phyloP scores from a whole-genome alignment of 805 yeast genomes.

The Barnettozyma siamensis region DNA sequence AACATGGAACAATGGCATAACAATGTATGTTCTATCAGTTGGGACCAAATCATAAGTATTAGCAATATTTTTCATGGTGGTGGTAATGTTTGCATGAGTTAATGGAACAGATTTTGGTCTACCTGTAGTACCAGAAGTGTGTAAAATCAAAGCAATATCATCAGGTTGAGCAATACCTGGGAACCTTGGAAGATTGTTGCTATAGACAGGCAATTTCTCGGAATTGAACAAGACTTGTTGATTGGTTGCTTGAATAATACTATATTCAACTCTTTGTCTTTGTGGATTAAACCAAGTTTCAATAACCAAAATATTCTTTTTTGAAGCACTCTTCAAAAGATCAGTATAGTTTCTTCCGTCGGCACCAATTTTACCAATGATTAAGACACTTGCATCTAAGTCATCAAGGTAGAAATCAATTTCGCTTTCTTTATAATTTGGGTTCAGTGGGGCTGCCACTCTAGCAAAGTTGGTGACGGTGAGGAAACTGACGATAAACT shows the following conservation, averaged over 20 bases:
- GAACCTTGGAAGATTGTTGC: conserved; percentile 26
- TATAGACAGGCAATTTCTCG: conserved; percentile 23
- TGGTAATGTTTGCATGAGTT: conserved; percentile 56
- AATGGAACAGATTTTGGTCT: conserved; percentile 72
- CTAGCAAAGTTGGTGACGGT: conserved; percentile 51
- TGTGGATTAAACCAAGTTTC: conserved; percentile 44
- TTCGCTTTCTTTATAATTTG: conserved; percentile 54
- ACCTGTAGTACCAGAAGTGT: conserved; percentile 75
- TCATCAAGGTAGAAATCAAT: conserved; percentile 62
- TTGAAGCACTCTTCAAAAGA: conserved; percentile 45
- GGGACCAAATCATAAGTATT: conserved; percentile 48
- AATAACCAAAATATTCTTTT: conserved; percentile 41
- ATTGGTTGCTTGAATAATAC: conserved; percentile 24
- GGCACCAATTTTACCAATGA: conserved; percentile 48
- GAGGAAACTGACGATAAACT: conserved; percentile 49
- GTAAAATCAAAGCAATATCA: conserved; percentile 60
- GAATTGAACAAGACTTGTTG: conserved; percentile 26
- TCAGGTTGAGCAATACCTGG: conserved; percentile 41
- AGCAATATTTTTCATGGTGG: conserved; percentile 53
- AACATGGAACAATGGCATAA: conserved; percentile 76
- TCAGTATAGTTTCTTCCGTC: conserved; percentile 31
- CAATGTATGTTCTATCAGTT: conserved; percentile 52
- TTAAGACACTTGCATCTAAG: conserved; percentile 47
- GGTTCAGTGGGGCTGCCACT: conserved; percentile 66
- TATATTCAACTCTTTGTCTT: conserved; percentile 39